Evolutionary conservation across 1,139 yeast genomes (phyloP), one percentile per base, ranked within the genome.

Genomic region (Diutina ranongensis): DNA sequence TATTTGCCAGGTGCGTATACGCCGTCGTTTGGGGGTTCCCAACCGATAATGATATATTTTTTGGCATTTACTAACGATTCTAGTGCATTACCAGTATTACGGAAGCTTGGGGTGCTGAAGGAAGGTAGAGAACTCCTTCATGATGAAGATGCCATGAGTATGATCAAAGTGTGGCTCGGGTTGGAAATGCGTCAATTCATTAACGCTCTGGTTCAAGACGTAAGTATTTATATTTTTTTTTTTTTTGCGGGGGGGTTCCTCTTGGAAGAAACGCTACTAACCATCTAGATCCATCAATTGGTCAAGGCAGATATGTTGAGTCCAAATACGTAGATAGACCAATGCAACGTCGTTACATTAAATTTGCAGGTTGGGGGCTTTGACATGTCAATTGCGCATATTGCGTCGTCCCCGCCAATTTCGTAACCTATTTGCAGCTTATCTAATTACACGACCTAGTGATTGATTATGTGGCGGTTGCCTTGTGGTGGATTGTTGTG

Each of bases 1-100:
- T 92, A 50, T 89, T 92, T 73, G 94, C 95, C 74, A 84, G 92
- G 89, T 81, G 78, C 74, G 88, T 83, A 81, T 80, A 74, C 61
- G 76, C 78, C 44, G 60, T 77, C 57, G 51, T 75, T 48, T 64
- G 79, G 57, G 86, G 84, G 35, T 74, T 76, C 53, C 80, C 80
- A 46, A 68, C 77, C 34, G 68, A 66, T 49, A 58, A 60, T 46
- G 57, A 55, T 47, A 25, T 34, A 35, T 34, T 31, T n/a, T 31
- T 19, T 15, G 40, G 40, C 40, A 21, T 28, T 16, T 55, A 61
- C 64, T 63, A 66, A 67, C 71, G 10, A 25, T 35, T 5, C 31
- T 56, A 84, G 95, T 60, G 83, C 98, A 10, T 68, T 92, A 52
- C 97, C 97, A 1, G 86, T 92, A 34, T 67, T 92, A 55, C 76